Base-by-base conservation (phyloP, 768 basidiomycete species). In the Pleurotus tuber-regium region DNA sequence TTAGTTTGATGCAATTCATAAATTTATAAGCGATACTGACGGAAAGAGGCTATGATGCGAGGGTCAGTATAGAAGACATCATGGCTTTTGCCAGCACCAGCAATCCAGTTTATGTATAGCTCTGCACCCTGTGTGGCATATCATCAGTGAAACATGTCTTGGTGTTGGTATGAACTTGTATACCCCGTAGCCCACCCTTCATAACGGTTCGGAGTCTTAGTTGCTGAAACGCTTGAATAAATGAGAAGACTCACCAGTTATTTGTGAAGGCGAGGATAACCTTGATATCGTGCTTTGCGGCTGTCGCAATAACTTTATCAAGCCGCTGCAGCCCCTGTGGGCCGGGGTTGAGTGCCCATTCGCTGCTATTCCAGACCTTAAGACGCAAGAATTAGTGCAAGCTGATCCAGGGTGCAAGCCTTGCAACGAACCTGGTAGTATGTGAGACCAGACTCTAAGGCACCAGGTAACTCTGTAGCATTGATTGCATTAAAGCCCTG, bases 1-100 rank as follows among this genome's bases (percentile, higher is more conserved):
- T 14, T 8, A 25, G 9, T 21, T 11, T 11, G 21, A 44, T 25
- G 16, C 26, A 3, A 2, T n/a, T 46, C 7, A 7, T 16, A 24
- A 23, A 24, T 4, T 12, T 3, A 19, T 33, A 21, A 40, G 28
- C 30, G 8, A 21, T 19, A 57, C 73, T 40, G 39, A 75, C 72
- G 69, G 53, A 69, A 68, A 47, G 77, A 70, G 19, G 77, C 66
- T 30, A 79, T 73, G 51, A 83, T 76, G 24, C 63, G 66, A 3
- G 69, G 62, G 59, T 83, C 68, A 12, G 78, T 78, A 65, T 77
- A 84, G 66, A 86, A 85, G 4, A 74, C 67, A 55, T 84, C 82
- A 57, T 84, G 82, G 18, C 74, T 70, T 7, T 65, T 63, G 7
- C 72, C 69, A 33, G 74, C 66, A 23, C 75, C 75, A 10, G 68